phyloP scores from a whole-genome alignment of 441 rosid genomes.

The Eutrema salsugineum region DNA sequence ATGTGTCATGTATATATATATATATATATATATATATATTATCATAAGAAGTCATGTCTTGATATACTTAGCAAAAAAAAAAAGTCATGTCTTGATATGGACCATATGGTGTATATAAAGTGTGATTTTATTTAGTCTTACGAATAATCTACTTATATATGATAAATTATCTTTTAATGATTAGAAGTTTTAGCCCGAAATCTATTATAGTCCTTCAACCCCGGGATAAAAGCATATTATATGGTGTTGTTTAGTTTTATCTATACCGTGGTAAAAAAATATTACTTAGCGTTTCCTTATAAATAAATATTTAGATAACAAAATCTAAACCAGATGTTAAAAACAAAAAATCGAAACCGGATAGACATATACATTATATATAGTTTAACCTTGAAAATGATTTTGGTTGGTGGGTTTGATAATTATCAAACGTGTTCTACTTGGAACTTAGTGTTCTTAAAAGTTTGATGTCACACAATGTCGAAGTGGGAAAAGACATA shows the following conservation, averaged over 20 bases:
- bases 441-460: conserved; percentile 20
- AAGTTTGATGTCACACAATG: conserved; percentile 20
- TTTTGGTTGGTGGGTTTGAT: conserved; percentile 4
- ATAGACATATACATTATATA: too few species aligned
- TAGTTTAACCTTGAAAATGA: background rate
- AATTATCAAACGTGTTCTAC: conserved; percentile 3
- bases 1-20: background rate
- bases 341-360: background rate
- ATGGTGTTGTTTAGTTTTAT: too few species aligned
- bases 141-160: too few species aligned
- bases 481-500: conserved; percentile 25
- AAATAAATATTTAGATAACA: background rate
- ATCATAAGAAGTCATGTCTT: conserved; percentile 2
- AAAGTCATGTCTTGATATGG: conserved; percentile 4
- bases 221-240: too few species aligned
- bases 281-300: background rate
- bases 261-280: background rate
- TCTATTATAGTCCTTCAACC: too few species aligned
- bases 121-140: too few species aligned
- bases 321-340: background rate
- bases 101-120: too few species aligned
- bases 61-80: too few species aligned
- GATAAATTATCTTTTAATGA: too few species aligned
- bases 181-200: too few species aligned
- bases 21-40: too few species aligned